Percentiles rank a stretch among this genome's conserved stretches.
phyloP scores from a whole-genome alignment of 1,139 yeast genomes.

The Yamadazyma triangularis region DNA sequence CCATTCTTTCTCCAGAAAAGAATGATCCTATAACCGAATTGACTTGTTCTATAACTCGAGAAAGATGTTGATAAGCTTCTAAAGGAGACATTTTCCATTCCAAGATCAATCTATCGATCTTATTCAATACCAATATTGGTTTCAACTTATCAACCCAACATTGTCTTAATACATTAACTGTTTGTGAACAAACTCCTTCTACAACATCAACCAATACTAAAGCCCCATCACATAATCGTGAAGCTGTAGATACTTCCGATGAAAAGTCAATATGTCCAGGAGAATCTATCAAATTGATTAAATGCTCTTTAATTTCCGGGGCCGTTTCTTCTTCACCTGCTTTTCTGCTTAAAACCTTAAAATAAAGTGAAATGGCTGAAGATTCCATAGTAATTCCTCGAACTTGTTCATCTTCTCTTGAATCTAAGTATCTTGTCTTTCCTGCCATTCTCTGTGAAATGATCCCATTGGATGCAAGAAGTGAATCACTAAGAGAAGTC shows the following conservation, averaged over 20 bases:
- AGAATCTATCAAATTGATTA: slow-evolving; percentile 90
- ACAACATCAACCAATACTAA: slow-evolving; percentile 93
- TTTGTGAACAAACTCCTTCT: slow-evolving; percentile 97
- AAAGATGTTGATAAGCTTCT: slow-evolving; percentile 82
- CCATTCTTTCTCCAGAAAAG: slow-evolving; percentile 91
- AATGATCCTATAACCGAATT: slow-evolving; percentile 93
- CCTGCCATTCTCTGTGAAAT: slow-evolving; percentile 96
- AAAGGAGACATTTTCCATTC: slow-evolving; percentile 79
- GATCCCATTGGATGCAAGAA: slow-evolving; percentile 93
- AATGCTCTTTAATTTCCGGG: slow-evolving; percentile 67
- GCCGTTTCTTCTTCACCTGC: slow-evolving; percentile 22
- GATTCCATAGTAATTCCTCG: slow-evolving; percentile 99
- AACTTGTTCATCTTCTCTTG: slow-evolving; percentile 98
- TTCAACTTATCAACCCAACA: slow-evolving; percentile 92
- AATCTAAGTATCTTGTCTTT: slow-evolving; percentile 85
- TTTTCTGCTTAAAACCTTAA: slow-evolving; percentile 53
- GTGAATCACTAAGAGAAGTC: slow-evolving; percentile 88
- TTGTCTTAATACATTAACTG: slow-evolving; percentile 90
- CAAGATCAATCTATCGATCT: slow-evolving; percentile 78
- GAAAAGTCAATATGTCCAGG: slow-evolving; percentile 99
- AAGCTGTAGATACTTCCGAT: slow-evolving; percentile 92
- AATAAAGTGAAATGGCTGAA: slow-evolving; percentile 85
- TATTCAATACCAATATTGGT: slow-evolving; percentile 88
- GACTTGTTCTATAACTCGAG: slow-evolving; percentile 82
- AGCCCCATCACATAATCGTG: slow-evolving; percentile 95